phyloP scores from a whole-genome alignment of 1,139 yeast genomes.

The Insectozyma bohioensis region DNA sequence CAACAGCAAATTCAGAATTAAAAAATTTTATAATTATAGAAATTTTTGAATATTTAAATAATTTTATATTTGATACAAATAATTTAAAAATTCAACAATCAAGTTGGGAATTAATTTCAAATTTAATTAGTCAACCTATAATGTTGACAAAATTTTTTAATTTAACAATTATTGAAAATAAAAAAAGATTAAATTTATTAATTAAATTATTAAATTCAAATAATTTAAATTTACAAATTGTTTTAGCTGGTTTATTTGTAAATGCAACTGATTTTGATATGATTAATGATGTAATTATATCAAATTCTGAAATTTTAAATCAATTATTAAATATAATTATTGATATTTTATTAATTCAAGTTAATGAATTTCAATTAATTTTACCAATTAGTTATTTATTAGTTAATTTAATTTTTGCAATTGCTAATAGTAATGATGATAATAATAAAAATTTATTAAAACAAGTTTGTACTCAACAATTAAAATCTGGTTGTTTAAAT shows the following conservation, averaged over 20 bases:
- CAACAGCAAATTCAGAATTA: conserved; percentile 27
- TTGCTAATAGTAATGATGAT: conserved; percentile 15
- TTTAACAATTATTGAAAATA: conserved; percentile 24
- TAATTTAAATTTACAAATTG: conserved; percentile 37
- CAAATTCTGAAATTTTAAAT: conserved; percentile 21
- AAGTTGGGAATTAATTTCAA: conserved; percentile 49
- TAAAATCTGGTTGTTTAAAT: conserved; percentile 21
- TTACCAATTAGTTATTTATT: conserved; percentile 36
- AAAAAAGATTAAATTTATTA: conserved; percentile 35
- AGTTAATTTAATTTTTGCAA: conserved; percentile 29
- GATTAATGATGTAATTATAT: conserved; percentile 35
- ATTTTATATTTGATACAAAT: conserved; percentile 41
- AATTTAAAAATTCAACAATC: conserved; percentile 40
- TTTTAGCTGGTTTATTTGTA: conserved; percentile 47
- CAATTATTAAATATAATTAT: conserved; percentile 24
- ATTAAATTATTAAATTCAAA: conserved; percentile 41
- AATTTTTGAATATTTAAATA: conserved; percentile 35
- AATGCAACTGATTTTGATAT: conserved; percentile 50
- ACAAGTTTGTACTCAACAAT: conserved; percentile 9
- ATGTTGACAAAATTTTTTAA: conserved; percentile 53
- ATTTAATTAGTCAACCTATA: conserved; percentile 43
- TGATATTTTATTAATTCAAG: conserved; percentile 30
- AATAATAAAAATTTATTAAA: conserved; percentile 13
- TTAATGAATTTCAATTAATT: conserved; percentile 29
- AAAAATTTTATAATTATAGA: conserved; percentile 34